Evolutionary conservation across 495 filamentous ascomycete species (phyloP), one percentile per base, ranked within the genome.

Genomic region (Penicillium simplicissimum): DNA sequence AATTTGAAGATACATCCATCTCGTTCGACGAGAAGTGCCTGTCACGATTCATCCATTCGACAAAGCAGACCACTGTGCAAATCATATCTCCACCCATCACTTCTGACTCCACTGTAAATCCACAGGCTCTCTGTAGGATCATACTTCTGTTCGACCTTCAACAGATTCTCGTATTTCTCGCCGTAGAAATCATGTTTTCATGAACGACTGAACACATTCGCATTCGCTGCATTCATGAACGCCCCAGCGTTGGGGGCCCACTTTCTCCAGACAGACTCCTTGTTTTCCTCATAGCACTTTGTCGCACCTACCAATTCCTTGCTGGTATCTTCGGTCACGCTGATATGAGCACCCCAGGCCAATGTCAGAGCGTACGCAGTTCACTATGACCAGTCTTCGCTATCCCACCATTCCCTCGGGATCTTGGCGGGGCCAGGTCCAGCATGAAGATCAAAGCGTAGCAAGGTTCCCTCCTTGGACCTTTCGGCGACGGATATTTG

Each of bases 101-200:
- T 68, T 0, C 69, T 67, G 14, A 74, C 55, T 1, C 65, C 65
- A 43, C 58, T 63, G 21, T 37, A 58, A 0, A 64, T 55, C 57
- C 84, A 83, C 43, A 85, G 8, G 8, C 78, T 67, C 19, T 56
- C 78, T 37, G 64, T 75, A 3, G 85, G 84, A 70, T 87, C 85
- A 59, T 76, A 80, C 63, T 79, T 74, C 21, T 68, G 62, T 72
- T 87, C 85, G 28, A 85, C 68, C 23, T 63, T 49, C 10, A 79
- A 57, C 37, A 87, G 67, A 19, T 71, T 63, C 3, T 66, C 71
- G 66, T 87, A 88, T 15, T 83, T 72, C 7, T 31, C 52, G 0
- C 85, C 87, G 57, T 80, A 90, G 69, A 87, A 89, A 2, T 81
- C 81, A 52, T 79, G 70, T 38, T 86, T 84, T 72, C 82, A 89